Evolutionary conservation across 371 early-diverging fungal genomes (phyloP).

Genomic region (Dinochytrium kinnereticum): DNA sequence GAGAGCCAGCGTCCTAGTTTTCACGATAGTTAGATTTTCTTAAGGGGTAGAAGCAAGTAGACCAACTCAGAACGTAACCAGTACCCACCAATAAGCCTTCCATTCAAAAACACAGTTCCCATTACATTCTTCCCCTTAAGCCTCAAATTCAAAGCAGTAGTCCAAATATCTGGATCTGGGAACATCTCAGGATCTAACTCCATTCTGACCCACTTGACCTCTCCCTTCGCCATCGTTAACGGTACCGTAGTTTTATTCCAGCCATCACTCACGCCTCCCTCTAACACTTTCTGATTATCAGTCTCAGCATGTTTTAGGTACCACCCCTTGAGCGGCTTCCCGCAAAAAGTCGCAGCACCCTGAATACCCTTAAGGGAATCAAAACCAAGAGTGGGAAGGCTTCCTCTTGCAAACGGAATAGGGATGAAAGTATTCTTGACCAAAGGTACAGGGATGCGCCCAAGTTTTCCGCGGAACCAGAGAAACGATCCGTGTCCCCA

Average conservation of each 20-base stretch:
- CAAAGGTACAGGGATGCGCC: background rate
- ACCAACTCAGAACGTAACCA: too few relatives aligned
- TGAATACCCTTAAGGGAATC: background rate
- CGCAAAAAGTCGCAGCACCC: background rate
- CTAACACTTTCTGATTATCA: background rate
- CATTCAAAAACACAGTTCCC: background rate
- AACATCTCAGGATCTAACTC: background rate
- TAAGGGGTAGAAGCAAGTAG: background rate
- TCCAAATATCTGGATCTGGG: background rate
- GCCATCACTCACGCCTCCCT: background rate
- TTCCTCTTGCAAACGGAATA: background rate
- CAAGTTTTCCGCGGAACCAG: conserved; percentile 8
- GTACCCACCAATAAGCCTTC: background rate
- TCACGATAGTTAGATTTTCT: background rate
- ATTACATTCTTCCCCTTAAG: background rate
- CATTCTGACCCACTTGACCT: background rate
- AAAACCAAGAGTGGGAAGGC: background rate
- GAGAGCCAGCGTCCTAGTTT: conserved; percentile 5
- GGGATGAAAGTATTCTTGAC: background rate
- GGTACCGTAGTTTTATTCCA: background rate
- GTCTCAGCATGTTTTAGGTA: background rate
- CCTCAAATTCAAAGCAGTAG: conserved; percentile 1
- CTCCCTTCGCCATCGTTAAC: background rate
- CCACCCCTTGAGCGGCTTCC: background rate
- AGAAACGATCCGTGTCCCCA: conserved; percentile 14